Evolutionary conservation across 345 rosid genomes (phyloP).

Genomic region (Populus tremula): DNA sequence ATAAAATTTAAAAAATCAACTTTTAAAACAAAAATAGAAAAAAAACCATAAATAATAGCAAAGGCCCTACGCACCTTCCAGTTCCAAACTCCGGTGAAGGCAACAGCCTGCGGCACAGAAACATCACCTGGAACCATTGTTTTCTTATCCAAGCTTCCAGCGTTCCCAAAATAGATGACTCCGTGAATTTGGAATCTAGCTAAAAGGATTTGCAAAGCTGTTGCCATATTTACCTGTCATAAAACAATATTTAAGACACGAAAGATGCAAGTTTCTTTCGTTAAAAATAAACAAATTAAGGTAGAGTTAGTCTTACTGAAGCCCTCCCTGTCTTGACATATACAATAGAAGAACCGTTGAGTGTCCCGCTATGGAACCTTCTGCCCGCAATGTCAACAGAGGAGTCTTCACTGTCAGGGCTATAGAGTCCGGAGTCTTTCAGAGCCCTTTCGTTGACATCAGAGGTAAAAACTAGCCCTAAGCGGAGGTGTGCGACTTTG

Average conservation of each 20-base stretch:
- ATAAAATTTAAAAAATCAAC: too few species aligned
- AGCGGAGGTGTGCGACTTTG: not conserved
- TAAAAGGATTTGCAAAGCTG: not conserved
- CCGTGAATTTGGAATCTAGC: not conserved
- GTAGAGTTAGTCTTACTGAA: not conserved
- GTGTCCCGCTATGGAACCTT: not conserved
- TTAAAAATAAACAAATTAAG: too few species aligned
- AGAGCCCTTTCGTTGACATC: not conserved
- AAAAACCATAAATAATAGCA: too few species aligned
- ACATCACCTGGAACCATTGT: not conserved
- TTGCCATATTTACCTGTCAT: not conserved
- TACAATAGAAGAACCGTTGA: not conserved
- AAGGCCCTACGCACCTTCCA: not conserved
- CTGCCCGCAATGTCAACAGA: not conserved
- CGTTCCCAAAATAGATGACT: not conserved
- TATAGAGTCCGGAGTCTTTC: not conserved
- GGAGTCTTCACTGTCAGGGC: not conserved
- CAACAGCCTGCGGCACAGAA: not conserved
- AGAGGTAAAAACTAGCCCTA: not conserved
- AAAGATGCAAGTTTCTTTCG: too few species aligned
- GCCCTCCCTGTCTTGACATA: not conserved
- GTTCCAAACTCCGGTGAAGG: not conserved
- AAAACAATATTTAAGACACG: too few species aligned
- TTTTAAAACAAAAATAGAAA: too few species aligned
- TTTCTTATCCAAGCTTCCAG: conserved; percentile 1